Percentiles rank a stretch among this genome's conserved stretches.
Evolutionary conservation across 73 alveolate species (phyloP).

Genomic region (Paramecium tetraurelia): DNA sequence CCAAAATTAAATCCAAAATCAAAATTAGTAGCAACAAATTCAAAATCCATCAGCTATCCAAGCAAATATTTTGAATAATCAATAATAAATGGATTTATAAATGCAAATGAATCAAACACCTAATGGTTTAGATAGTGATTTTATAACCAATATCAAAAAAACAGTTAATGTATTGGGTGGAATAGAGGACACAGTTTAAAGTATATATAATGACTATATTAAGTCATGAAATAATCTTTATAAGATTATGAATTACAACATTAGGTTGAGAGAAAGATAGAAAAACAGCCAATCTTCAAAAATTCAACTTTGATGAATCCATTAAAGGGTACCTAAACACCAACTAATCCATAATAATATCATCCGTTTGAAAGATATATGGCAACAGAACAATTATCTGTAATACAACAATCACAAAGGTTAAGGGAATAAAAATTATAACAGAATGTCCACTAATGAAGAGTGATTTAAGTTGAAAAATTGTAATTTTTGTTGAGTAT

Average conservation of each 20-base stretch:
- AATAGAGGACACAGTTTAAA: slow-evolving; percentile 32
- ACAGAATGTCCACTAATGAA: neutral
- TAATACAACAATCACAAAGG: neutral
- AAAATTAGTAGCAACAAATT: neutral
- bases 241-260: slow-evolving; percentile 21
- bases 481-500: neutral
- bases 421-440: neutral
- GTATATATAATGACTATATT: neutral
- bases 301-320: neutral
- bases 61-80: neutral
- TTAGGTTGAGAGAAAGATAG: neutral
- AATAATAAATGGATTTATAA: neutral
- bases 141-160: neutral
- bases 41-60: neutral
- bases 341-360: neutral
- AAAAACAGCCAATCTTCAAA: neutral
- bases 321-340: neutral
- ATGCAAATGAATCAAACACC: neutral
- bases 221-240: slow-evolving; percentile 26
- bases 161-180: slow-evolving; percentile 14
- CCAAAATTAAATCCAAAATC: neutral
- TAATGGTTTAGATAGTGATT: neutral
- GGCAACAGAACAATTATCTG: neutral
- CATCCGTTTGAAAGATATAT: slow-evolving; percentile 35
- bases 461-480: neutral